phyloP scores from a whole-genome alignment of 495 filamentous ascomycete species.

The Daldinia loculata region DNA sequence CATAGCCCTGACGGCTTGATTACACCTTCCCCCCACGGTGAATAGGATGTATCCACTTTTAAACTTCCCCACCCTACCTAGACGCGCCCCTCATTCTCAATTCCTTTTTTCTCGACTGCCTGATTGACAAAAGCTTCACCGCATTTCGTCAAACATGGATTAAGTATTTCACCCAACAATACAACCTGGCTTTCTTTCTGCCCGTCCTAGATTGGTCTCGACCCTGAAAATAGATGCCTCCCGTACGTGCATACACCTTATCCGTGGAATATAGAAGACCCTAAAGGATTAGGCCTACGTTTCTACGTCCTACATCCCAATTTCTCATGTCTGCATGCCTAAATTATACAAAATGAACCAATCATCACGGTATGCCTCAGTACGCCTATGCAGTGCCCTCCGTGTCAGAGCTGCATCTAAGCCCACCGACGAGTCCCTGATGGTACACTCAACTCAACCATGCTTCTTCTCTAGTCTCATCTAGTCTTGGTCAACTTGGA shows the following conservation, averaged over 20 bases:
- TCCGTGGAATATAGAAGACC: constrained; percentile 3
- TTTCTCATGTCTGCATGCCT: constrained; percentile 31
- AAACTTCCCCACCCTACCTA: constrained; percentile 11
- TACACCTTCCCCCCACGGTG: constrained; percentile 15
- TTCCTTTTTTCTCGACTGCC: constrained; percentile 17
- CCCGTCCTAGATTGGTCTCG: constrained; percentile 13
- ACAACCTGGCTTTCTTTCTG: constrained; percentile 5
- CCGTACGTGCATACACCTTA: constrained; percentile 1
- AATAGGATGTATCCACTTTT: neutral
- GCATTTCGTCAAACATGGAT: constrained; percentile 37
- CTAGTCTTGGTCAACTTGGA: constrained; percentile 10
- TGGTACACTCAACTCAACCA: constrained; percentile 38
- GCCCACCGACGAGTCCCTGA: constrained; percentile 25
- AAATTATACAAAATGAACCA: constrained; percentile 21
- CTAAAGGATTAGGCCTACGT: constrained; percentile 12
- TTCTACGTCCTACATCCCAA: constrained; percentile 17
- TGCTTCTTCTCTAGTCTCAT: constrained; percentile 8
- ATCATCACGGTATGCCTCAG: constrained; percentile 7
- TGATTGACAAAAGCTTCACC: constrained; percentile 30
- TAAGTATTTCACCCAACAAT: constrained; percentile 15
- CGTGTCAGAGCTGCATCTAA: constrained; percentile 30
- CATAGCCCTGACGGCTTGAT: neutral
- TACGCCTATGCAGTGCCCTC: neutral
- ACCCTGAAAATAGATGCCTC: constrained; percentile 18
- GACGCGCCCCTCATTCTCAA: constrained; percentile 25